Base-by-base conservation (phyloP, 2,329 filamentous ascomycete species). In the Botrytis fabae region DNA sequence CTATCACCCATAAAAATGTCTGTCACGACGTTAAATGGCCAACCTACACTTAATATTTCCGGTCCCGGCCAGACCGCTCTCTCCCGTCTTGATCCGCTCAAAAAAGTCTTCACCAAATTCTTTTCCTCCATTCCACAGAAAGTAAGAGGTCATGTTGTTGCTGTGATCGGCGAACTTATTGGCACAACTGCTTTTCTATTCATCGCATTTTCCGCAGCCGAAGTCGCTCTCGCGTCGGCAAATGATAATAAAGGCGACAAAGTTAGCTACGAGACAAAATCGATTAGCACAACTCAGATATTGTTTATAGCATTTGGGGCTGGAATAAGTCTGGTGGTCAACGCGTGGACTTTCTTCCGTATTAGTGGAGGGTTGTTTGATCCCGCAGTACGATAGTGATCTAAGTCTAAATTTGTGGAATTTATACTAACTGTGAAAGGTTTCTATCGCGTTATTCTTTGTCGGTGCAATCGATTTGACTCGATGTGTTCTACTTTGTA, bases 341-440 rank as follows among this genome's bases (percentile, higher is more conserved):
- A 86, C 75, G 85, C 84, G 6, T 87, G 86, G 86, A 83, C 85
- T 1, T 88, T 88, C 77, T 87, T 84, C 76, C 82, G 85, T 25
- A 82, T 87, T 44, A 85, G 84, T 4, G 85, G 86, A 38, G 85
- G 85, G 4, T 78, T 86, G 25, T 87, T 87, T 77, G 87, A 87
- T 73, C 86, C 85, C 2, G 82, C 81, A 60, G 84, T 85, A 82
- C 66, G 81, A 57, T 32, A 57, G 0, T 6, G 22, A 69, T 57
- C 35, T 1, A 2, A 32, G 28, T 14, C 20, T 57, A 32, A 40
- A 25, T 18, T 25, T 20, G 38, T 42, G 10, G 22, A 64, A 5
- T 63, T n/a, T 42, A 9, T 51, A 22, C 59, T 70, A 20, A 64
- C 40, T 32, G 9, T 63, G 59, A 35, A 57, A 81, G 79, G 81